Conservation (phyloP, 163 green algal genomes). For the Picocystis sp. region DNA sequence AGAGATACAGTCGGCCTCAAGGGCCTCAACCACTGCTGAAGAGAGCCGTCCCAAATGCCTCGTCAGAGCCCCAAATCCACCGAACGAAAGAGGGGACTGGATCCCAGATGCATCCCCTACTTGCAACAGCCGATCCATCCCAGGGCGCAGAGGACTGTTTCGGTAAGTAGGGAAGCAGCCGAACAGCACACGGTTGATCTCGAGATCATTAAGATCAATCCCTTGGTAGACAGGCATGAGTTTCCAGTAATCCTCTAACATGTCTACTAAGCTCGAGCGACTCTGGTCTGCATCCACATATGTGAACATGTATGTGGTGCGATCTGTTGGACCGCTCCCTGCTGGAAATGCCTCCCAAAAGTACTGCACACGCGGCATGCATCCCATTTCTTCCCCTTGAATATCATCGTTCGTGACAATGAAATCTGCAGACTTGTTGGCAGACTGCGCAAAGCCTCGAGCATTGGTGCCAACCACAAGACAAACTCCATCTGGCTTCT, state of each 20-base stretch:
- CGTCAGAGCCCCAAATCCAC: constrained; percentile 72
- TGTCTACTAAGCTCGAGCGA: constrained; percentile 40
- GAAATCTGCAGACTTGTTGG: constrained; percentile 46
- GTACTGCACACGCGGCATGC: constrained; percentile 36
- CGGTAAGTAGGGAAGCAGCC: constrained; percentile 78
- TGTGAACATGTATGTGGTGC: constrained; percentile 92
- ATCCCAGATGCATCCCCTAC: constrained; percentile 56
- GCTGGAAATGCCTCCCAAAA: constrained; percentile 94
- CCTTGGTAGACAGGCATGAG: constrained; percentile 67
- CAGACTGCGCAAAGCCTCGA: constrained; percentile 25
- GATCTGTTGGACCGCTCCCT: constrained; percentile 39
- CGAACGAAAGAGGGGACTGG: constrained; percentile 76
- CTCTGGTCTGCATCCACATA: constrained; percentile 61
- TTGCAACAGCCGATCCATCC: constrained; percentile 35
- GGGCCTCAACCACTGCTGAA: constrained; percentile 1
- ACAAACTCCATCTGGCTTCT: constrained; percentile 79
- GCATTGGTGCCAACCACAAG: constrained; percentile 62
- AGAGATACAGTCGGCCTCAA: constrained; percentile 24
- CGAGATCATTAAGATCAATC: constrained; percentile 35
- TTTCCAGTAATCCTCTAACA: constrained; percentile 82
- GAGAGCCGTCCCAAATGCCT: constrained; percentile 55
- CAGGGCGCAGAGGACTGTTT: constrained; percentile 23
- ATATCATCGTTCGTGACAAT: constrained; percentile 46
- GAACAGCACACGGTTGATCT: constrained; percentile 62
- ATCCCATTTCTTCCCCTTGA: constrained; percentile 5